Base-by-base conservation (phyloP, 257 asterid genomes). In the Rhazya stricta region DNA sequence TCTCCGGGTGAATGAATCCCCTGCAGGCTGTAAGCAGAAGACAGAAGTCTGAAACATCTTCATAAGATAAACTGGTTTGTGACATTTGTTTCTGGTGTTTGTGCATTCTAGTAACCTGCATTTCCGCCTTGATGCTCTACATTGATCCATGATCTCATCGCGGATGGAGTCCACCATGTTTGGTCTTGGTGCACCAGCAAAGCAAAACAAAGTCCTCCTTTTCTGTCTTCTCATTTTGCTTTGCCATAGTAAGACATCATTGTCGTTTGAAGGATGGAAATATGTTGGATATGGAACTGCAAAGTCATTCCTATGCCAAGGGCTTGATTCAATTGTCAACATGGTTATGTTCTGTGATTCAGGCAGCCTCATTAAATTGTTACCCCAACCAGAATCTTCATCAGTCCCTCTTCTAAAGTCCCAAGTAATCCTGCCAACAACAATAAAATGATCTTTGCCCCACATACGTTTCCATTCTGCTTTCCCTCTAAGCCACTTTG, bases 211-310 rank as follows among this genome's bases (percentile, higher is more conserved):
- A 1, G 78, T 72, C 25, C 48, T 77, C 74, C 97, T 79, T 71
- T 48, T 90, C 75, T 70, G 85, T 53, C 66, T 75, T 71, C 91
- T 75, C 92, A 90, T 79, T 73, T 60, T 87, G 39, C 54, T 77
- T 74, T 90, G 96, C 96, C 97, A 91, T 19, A 71, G 81, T 0
- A 37, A 6, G 6, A 94, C 79, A 19, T 91, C 91, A 1, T 48
- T 74, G 2, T 85, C 88, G 1, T 34, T 84, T 18, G 89, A 87
- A 9, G 98, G 98, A 57, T 94, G 98, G 74, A 94, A 94, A 48
- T 89, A 91, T 0, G 98, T 91, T 4, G 98, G 98, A 71, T 91
- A 91, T 0, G 97, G 98, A 7, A 94, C 84, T 0, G 96, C 98
- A 4, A 94, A 88, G 30, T 91, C 97, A 48, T 94, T 94, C 73